phyloP scores from a whole-genome alignment of 768 basidiomycete species.

The Dacryopinax spathularia region DNA sequence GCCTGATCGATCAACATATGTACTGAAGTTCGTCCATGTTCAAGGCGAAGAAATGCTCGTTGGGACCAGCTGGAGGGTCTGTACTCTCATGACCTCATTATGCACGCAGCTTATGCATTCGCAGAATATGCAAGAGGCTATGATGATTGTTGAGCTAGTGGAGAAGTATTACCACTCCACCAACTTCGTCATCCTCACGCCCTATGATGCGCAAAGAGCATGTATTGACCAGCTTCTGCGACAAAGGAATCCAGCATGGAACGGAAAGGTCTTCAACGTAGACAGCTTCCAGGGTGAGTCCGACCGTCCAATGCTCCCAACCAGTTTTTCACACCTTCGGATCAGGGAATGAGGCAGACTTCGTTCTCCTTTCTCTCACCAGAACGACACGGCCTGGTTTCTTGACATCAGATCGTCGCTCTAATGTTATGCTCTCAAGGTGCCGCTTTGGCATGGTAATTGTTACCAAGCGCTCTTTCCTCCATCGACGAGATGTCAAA shows the following conservation, averaged over 20 bases:
- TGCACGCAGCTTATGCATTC: not conserved
- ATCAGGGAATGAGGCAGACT: constrained; percentile 70
- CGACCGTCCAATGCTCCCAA: constrained; percentile 1
- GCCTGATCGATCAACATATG: constrained; percentile 33
- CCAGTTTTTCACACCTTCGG: not conserved
- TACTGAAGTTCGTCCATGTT: constrained; percentile 47
- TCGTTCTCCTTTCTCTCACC: constrained; percentile 58
- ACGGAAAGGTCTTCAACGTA: constrained; percentile 56
- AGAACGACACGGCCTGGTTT: constrained; percentile 54
- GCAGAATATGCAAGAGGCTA: constrained; percentile 49
- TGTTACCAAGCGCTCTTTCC: constrained; percentile 45
- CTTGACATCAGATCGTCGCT: constrained; percentile 45
- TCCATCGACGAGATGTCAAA: constrained; percentile 36
- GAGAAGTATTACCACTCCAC: constrained; percentile 37
- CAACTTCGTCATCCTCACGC: constrained; percentile 56
- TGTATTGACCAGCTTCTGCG: constrained; percentile 44
- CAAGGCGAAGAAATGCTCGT: constrained; percentile 27
- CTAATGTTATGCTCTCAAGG: constrained; percentile 80
- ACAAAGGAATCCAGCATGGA: constrained; percentile 32
- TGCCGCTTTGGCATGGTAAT: constrained; percentile 71
- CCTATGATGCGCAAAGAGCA: constrained; percentile 61
- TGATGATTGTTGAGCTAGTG: constrained; percentile 44
- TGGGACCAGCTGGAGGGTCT: constrained; percentile 36
- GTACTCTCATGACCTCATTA: constrained; percentile 1
- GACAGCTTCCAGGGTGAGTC: constrained; percentile 63